Conservation (phyloP, 2,329 filamentous ascomycete species). For the Colletotrichum melonis region DNA sequence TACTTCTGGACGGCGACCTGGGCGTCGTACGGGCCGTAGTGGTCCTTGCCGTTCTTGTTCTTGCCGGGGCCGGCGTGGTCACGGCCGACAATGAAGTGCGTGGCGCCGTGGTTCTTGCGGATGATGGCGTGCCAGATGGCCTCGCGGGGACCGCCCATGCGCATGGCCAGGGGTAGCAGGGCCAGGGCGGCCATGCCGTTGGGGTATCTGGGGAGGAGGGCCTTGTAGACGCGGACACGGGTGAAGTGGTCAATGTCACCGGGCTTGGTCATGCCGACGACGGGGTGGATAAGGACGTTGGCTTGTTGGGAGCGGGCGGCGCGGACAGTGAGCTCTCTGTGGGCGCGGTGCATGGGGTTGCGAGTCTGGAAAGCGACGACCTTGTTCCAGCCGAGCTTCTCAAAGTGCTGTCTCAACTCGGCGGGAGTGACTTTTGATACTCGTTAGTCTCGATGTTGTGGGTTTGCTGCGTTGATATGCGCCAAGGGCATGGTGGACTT, state of each 20-base stretch:
- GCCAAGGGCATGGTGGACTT: slow-evolving; percentile 48
- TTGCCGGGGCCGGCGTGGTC: slow-evolving; percentile 98
- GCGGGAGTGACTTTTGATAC: slow-evolving; percentile 81
- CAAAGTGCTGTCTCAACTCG: slow-evolving; percentile 95
- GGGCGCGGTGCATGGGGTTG: slow-evolving; percentile 99
- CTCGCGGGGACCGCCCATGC: slow-evolving; percentile 98
- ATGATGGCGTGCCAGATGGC: slow-evolving; percentile 99
- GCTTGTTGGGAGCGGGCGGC: slow-evolving; percentile 95
- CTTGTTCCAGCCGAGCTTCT: slow-evolving; percentile 98
- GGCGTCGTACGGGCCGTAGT: slow-evolving; percentile 98
- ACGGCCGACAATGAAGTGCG: slow-evolving; percentile 98
- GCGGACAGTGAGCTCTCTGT: slow-evolving; percentile 96
- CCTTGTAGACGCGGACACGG: slow-evolving; percentile 98
- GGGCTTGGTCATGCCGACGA: slow-evolving; percentile 98
- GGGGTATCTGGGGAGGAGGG: slow-evolving; percentile 93
- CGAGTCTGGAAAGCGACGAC: slow-evolving; percentile 99
- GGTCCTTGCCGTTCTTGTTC: slow-evolving; percentile 96
- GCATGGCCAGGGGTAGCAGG: slow-evolving; percentile 95
- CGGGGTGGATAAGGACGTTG: slow-evolving; percentile 98
- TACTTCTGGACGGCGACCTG: slow-evolving; percentile 98
- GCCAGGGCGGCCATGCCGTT: slow-evolving; percentile 99
- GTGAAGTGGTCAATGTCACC: slow-evolving; percentile 99
- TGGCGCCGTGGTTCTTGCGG: slow-evolving; percentile 99
- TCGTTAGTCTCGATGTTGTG: slow-evolving; percentile 32
- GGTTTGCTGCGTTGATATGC: not conserved